Conservation (phyloP, 257 asterid genomes). For the Gardenia jasminoides region DNA sequence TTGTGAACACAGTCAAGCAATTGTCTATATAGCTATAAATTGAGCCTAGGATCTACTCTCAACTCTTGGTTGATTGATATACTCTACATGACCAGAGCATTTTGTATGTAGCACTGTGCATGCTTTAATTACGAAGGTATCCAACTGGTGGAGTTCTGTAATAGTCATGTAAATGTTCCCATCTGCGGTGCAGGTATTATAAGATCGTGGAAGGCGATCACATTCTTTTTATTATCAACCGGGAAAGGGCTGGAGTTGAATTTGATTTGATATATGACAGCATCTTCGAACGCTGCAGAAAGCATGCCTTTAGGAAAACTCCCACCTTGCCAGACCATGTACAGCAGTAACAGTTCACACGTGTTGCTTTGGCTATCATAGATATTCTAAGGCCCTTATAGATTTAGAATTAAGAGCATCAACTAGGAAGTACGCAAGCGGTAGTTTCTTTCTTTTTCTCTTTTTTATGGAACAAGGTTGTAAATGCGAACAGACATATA, state of each 20-base stretch:
- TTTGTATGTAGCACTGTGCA: neutral
- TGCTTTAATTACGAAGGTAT: neutral
- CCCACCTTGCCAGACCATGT: constrained; percentile 58
- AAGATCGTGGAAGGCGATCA: constrained; percentile 95
- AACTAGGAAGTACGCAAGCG: neutral
- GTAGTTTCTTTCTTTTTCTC: neutral
- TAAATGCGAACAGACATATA: constrained; percentile 19
- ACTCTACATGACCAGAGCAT: neutral
- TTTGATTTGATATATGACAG: constrained; percentile 90
- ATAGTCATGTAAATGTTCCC: neutral
- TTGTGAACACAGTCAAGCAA: neutral
- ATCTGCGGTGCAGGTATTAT: constrained; percentile 63
- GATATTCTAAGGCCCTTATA: constrained; percentile 5
- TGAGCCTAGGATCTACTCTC: neutral
- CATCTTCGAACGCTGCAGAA: constrained; percentile 92
- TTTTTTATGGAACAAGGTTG: neutral
- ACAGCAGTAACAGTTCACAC: constrained; percentile 28
- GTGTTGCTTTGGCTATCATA: neutral
- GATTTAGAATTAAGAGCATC: constrained; percentile 8
- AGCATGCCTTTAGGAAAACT: constrained; percentile 67
- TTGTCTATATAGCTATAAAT: neutral
- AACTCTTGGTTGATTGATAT: neutral
- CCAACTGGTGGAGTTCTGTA: neutral
- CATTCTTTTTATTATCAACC: constrained; percentile 80
- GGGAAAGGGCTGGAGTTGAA: constrained; percentile 90